phyloP scores from a whole-genome alignment of 2,329 filamentous ascomycete species.

The Neonectria coccinea region DNA sequence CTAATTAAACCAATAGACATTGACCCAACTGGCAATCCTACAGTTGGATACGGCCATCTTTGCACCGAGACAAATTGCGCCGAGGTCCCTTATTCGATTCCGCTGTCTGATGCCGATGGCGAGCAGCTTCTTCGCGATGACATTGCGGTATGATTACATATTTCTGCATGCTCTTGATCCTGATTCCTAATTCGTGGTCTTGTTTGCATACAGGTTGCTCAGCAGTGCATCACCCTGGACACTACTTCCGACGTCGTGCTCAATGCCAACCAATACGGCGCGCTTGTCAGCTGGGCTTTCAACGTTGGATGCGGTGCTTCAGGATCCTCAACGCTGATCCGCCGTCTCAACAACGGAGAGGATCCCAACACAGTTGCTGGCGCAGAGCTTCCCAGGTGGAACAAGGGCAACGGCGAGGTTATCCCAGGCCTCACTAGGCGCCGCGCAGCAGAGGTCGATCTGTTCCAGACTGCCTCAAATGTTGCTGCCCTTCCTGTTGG shows the following conservation, averaged over 20 bases:
- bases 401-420: slow-evolving; percentile 54
- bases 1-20: slow-evolving; percentile 28
- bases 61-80: slow-evolving; percentile 56
- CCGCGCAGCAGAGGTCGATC: slow-evolving; percentile 57
- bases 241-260: slow-evolving; percentile 42
- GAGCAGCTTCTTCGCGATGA: slow-evolving; percentile 51
- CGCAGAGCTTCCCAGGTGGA: slow-evolving; percentile 62
- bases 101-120: slow-evolving; percentile 55
- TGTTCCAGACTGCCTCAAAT: slow-evolving; percentile 42
- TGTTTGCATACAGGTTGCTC: slow-evolving; percentile 34
- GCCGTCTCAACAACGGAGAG: slow-evolving; percentile 35
- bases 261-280: slow-evolving; percentile 64
- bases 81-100: slow-evolving; percentile 60
- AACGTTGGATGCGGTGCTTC: slow-evolving; percentile 61
- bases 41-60: slow-evolving; percentile 64
- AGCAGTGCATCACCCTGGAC: slow-evolving; percentile 55
- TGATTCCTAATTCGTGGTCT: neutral
- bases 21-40: slow-evolving; percentile 60
- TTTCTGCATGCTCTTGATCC: neutral
- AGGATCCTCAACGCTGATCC: slow-evolving; percentile 52
- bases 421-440: slow-evolving; percentile 56
- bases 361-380: slow-evolving; percentile 51
- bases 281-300: slow-evolving; percentile 64
- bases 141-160: slow-evolving; percentile 20
- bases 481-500: slow-evolving; percentile 29